Evolutionary conservation across 2,329 filamentous ascomycete species (phyloP).

Genomic region (Aplosporella prunicola): DNA sequence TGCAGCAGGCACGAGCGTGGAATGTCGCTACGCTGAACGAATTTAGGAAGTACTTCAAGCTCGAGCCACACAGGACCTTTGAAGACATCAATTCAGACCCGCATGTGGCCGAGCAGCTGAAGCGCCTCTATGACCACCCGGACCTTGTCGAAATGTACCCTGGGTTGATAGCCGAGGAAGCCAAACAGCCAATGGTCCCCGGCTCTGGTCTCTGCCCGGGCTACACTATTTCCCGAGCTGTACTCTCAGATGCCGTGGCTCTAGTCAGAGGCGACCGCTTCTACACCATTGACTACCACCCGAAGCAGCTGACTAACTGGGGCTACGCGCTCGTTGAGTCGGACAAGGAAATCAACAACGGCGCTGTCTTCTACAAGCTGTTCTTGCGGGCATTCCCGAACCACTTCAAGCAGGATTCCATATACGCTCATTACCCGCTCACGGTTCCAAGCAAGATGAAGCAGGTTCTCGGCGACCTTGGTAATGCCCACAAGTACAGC

Average conservation of each 20-base stretch:
- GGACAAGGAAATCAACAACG: constrained; percentile 66
- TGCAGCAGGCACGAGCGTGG: constrained; percentile 68
- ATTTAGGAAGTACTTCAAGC: constrained; percentile 71
- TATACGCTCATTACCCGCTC: constrained; percentile 73
- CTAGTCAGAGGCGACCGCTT: constrained; percentile 69
- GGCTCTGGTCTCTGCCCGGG: constrained; percentile 67
- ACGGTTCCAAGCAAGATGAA: constrained; percentile 63
- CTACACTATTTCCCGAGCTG: constrained; percentile 67
- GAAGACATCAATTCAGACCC: constrained; percentile 77
- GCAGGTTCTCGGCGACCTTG: constrained; percentile 58
- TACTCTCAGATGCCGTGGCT: constrained; percentile 69
- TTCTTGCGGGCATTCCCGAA: constrained; percentile 71
- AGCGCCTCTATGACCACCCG: constrained; percentile 57
- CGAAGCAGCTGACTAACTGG: constrained; percentile 72
- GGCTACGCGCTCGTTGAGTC: constrained; percentile 67
- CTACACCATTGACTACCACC: constrained; percentile 65
- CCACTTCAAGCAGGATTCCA: constrained; percentile 66
- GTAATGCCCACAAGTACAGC: constrained; percentile 58
- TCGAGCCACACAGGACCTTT: constrained; percentile 67
- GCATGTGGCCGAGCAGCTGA: constrained; percentile 55
- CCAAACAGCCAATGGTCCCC: constrained; percentile 57
- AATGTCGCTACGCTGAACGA: constrained; percentile 72
- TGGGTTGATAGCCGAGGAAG: constrained; percentile 65
- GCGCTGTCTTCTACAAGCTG: constrained; percentile 78
- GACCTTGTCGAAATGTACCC: constrained; percentile 76